Base-by-base conservation (phyloP, 345 rosid genomes). In the Laguncularia racemosa region DNA sequence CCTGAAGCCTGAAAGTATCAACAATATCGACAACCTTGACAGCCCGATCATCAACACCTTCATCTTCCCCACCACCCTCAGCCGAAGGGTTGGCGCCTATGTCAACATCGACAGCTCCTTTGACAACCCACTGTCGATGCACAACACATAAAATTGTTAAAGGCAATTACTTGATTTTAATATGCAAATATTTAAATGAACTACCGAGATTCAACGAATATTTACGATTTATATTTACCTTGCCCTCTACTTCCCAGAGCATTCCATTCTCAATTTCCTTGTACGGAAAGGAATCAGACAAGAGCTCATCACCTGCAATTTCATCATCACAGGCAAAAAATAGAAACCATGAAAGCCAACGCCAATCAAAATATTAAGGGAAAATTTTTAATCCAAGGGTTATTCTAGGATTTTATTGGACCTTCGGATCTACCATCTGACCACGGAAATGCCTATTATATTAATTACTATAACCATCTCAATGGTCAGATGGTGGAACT, bases 1-100 rank as follows among this genome's bases (percentile, higher is more conserved):
- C 98, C 96, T 89, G 99, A 28, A 95, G 99, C 75, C 99, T 85
- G 61, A 95, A 95, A 51, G 97, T 95, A 81, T 90, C 96, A 0
- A 85, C 92, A 47, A 95, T 84, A 81, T 95, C 97, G 17, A 95
- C 96, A 38, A 90, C 96, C 82, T 88, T 95, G 21, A 48, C 78
- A 43, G 75, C 59, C 59, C 79, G 78, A 70, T 90, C 97, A 76
- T 95, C 97, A 61, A 88, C 96, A 67, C 93, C 85, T 56, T 95
- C 99, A 20, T 85, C 99, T 0, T 77, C 97, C 26, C 53, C 89
- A 2, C 26, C 91, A 20, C 84, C 97, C 57, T 90, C 99, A 2
- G 99, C 92, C 50, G 97, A 95, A 40, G 97, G 97, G 67, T 95
- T 95, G 52, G 99, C 99, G 61, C 99, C 99, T 46, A 84, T 90